Conservation (phyloP, 345 rosid species). For the Rhodamnia rubescens region DNA sequence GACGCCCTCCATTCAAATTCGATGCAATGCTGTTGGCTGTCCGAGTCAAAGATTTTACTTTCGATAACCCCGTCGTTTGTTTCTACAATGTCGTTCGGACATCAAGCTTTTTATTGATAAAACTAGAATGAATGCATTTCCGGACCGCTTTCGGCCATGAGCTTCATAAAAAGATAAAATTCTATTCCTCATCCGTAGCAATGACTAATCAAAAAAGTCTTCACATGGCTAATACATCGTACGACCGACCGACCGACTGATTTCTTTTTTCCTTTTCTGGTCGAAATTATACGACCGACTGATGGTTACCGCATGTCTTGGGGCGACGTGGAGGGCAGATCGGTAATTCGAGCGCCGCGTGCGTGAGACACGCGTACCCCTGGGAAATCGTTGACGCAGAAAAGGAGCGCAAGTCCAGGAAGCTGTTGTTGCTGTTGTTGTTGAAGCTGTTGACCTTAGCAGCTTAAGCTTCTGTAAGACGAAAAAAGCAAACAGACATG, state of each 20-base stretch:
- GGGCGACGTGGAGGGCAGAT: background rate
- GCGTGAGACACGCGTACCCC: background rate
- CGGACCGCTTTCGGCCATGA: background rate
- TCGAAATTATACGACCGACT: background rate
- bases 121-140: background rate
- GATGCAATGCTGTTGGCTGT: background rate
- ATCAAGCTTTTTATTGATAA: background rate
- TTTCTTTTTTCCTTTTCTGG: background rate
- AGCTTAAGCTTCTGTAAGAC: background rate
- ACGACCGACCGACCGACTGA: background rate
- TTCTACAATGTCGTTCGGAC: background rate
- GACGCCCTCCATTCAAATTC: background rate
- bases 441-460: background rate
- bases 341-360: background rate
- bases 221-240: background rate
- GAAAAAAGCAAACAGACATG: no score
- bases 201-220: background rate
- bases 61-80: background rate
- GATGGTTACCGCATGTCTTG: background rate
- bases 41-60: background rate
- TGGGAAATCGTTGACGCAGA: background rate
- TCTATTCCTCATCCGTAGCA: background rate
- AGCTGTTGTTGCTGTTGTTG: background rate
- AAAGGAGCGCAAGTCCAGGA: background rate
- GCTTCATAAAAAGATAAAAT: background rate